Percentiles rank a stretch among this genome's conserved stretches.
Conservation (phyloP, 164 flowering plant species). For the Piper betle region DNA sequence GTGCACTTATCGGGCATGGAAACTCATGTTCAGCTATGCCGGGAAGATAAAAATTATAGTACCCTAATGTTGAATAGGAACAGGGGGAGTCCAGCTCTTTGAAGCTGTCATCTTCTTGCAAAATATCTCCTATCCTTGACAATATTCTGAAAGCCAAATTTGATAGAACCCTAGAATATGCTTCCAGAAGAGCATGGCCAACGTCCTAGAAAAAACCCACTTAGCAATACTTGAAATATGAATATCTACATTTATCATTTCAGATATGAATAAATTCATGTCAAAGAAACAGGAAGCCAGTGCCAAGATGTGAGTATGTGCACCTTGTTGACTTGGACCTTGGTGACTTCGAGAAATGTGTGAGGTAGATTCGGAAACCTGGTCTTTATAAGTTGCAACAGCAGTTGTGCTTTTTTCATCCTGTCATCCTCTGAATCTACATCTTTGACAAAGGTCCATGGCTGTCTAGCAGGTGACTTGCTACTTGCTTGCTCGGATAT, state of each 20-base stretch:
- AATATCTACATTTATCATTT: neutral
- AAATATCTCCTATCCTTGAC: slow-evolving; percentile 54
- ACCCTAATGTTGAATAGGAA: slow-evolving; percentile 7
- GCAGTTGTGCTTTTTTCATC: slow-evolving; percentile 43
- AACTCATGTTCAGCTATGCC: slow-evolving; percentile 11
- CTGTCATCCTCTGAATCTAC: slow-evolving; percentile 47
- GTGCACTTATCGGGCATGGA: slow-evolving; percentile 17
- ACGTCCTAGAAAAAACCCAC: slow-evolving; percentile 40
- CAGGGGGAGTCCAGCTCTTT: slow-evolving; percentile 55
- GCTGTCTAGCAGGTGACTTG: slow-evolving; percentile 54
- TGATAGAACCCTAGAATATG: slow-evolving; percentile 74
- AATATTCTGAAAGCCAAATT: slow-evolving; percentile 73
- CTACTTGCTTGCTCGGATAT: slow-evolving; percentile 25
- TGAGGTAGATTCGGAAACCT: slow-evolving; percentile 70
- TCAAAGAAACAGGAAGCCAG: neutral
- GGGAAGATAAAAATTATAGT: slow-evolving; percentile 19
- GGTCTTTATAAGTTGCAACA: slow-evolving; percentile 36
- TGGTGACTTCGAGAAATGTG: slow-evolving; percentile 65
- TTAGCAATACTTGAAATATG: neutral
- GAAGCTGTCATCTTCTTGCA: slow-evolving; percentile 53
- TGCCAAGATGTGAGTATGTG: neutral
- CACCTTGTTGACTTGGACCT: slow-evolving; percentile 77
- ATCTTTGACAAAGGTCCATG: slow-evolving; percentile 74
- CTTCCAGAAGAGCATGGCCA: slow-evolving; percentile 77
- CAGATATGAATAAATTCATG: neutral